A percentile compares a stretch with the other conserved stretches of the same genome.
phyloP scores from a whole-genome alignment of 139 green algal species.

The Trebouxia sp. region DNA sequence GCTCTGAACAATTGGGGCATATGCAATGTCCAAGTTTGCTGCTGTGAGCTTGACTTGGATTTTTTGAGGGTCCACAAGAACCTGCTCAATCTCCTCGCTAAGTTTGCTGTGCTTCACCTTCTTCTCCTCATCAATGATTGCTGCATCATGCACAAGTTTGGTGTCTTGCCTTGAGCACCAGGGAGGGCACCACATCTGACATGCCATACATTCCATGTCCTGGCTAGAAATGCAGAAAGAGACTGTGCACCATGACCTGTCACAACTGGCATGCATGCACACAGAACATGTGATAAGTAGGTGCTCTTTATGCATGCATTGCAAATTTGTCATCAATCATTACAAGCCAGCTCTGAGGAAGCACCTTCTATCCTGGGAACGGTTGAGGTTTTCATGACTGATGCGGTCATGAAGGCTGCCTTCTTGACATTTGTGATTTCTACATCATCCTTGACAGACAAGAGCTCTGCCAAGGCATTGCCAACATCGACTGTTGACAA shows the following conservation, averaged over 20 bases:
- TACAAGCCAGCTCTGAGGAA: too few species aligned
- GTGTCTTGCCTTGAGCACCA: background rate
- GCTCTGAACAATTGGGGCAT: conserved; percentile 90
- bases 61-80: conserved; percentile 75
- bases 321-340: too few species aligned
- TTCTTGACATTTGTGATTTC: conserved; percentile 89
- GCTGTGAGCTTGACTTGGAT: conserved; percentile 72
- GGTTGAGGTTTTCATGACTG: conserved; percentile 73
- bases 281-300: too few species aligned
- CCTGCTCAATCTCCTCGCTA: conserved; percentile 67
- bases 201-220: too few species aligned
- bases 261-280: too few species aligned
- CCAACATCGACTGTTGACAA: conserved; percentile 53
- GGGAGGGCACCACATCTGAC: too few species aligned
- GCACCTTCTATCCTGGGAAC: conserved; percentile 69
- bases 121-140: conserved; percentile 88
- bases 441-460: conserved; percentile 79
- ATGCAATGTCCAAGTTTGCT: conserved; percentile 93
- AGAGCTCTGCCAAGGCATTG: conserved; percentile 63
- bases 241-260: too few species aligned
- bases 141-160: conserved; percentile 22
- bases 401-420: conserved; percentile 75
- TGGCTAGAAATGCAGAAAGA: too few species aligned
- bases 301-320: too few species aligned
- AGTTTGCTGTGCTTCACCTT: conserved; percentile 91